Percentiles rank a stretch among this genome's conserved stretches.
These are phyloP conservation scores for Arthrobotrys sphaeroides DNA, from an alignment of 2,329 filamentous ascomycete species.

Conservation along the genomic window DNA sequence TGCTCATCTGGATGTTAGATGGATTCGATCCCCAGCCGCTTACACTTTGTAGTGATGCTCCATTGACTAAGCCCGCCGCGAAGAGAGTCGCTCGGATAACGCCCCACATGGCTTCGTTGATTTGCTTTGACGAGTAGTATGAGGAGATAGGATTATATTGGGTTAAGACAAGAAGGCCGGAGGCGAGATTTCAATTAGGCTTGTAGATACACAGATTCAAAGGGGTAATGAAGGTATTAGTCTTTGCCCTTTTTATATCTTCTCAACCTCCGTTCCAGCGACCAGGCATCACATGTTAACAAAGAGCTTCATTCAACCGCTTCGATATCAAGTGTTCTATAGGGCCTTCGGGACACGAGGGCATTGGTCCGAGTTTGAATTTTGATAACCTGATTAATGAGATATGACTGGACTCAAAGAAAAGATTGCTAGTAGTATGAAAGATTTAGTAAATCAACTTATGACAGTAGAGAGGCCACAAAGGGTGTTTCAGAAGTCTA, in stretches of 20 bases:
- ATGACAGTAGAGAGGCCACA: neutral
- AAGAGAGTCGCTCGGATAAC: neutral
- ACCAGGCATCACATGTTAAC: too few species aligned
- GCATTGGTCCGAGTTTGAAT: neutral
- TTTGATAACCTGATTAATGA: neutral
- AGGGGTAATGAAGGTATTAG: too few species aligned
- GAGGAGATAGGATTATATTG: neutral
- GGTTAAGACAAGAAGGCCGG: too few species aligned
- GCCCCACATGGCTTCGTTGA: neutral
- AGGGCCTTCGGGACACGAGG: neutral
- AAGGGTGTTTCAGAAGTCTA: neutral
- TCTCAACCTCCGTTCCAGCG: too few species aligned
- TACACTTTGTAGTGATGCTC: slow-evolving; percentile 31
- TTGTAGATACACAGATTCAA: too few species aligned
- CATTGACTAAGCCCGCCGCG: neutral
- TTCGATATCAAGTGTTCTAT: neutral
- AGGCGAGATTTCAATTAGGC: too few species aligned
- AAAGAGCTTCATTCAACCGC: neutral
- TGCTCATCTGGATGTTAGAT: slow-evolving; percentile 66
- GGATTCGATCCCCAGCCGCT: slow-evolving; percentile 64
- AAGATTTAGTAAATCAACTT: too few species aligned
- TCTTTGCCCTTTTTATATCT: neutral
- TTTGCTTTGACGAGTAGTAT: too few species aligned
- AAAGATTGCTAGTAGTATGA: too few species aligned
- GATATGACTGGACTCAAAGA: too few species aligned